Conservation (phyloP, 1,284 basidiomycete species). For the Tetrapyrgos nigripes region DNA sequence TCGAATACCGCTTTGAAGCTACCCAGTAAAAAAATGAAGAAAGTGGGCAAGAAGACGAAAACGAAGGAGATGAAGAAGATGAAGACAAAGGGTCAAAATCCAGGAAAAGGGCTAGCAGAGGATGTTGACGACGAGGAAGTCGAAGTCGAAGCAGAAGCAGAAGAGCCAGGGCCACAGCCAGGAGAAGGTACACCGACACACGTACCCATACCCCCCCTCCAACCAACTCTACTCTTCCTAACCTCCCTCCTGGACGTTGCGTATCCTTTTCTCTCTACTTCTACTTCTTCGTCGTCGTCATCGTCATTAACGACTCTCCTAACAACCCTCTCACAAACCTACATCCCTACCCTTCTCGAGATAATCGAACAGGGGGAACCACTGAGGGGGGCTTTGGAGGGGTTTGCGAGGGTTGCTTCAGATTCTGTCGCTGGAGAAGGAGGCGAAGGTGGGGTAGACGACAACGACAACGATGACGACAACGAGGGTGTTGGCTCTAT, state of each 20-base stretch:
- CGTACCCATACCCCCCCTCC: not conserved
- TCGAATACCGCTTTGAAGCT: not conserved
- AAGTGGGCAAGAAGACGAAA: not conserved
- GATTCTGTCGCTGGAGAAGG: constrained; percentile 48
- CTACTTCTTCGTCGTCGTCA: too few species aligned
- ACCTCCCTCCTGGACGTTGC: not conserved
- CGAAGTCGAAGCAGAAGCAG: not conserved
- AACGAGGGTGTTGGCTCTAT: too few species aligned
- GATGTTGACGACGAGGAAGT: too few species aligned
- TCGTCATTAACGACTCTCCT: too few species aligned
- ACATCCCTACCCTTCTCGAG: too few species aligned
- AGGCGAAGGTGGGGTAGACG: constrained; percentile 43
- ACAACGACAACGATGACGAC: too few species aligned
- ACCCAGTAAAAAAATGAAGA: not conserved
- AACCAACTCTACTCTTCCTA: not conserved
- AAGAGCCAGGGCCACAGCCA: too few species aligned
- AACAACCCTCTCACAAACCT: too few species aligned
- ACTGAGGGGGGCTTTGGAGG: constrained; percentile 64
- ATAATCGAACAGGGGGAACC: constrained; percentile 52
- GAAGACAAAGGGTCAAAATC: too few species aligned
- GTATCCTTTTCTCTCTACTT: too few species aligned
- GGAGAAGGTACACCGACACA: not conserved
- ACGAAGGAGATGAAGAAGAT: not conserved
- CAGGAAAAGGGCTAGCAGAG: too few species aligned
- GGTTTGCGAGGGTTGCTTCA: constrained; percentile 65